A percentile compares a stretch with the other conserved stretches of the same genome.
These are phyloP conservation scores for Blastobotrys apis DNA, from an alignment of 1,139 yeast species.

Conservation along the genomic window DNA sequence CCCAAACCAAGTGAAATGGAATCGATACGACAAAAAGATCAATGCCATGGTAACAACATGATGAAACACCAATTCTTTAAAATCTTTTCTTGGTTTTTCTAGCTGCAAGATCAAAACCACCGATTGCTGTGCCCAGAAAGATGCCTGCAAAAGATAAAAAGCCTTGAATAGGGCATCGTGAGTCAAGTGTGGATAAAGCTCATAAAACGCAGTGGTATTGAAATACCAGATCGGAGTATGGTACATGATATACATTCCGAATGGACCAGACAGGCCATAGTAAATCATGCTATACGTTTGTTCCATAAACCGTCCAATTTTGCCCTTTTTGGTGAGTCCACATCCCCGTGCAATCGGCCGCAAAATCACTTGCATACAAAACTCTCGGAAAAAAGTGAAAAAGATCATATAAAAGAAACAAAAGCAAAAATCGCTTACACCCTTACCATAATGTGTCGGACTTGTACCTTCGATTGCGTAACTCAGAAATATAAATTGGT, in stretches of 20 bases:
- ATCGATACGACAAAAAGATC: conserved; percentile 85
- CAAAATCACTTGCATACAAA: conserved; percentile 76
- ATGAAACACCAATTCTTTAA: conserved; percentile 83
- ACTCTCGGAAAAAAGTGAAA: conserved; percentile 88
- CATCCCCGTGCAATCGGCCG: conserved; percentile 59
- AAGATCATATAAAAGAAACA: conserved; percentile 76
- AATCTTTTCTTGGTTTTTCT: conserved; percentile 94
- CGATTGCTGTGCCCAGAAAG: conserved; percentile 97
- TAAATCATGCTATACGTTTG: conserved; percentile 83
- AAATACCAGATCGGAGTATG: conserved; percentile 83
- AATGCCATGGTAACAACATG: conserved; percentile 88
- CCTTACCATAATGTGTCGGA: conserved; percentile 65
- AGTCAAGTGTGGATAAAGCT: conserved; percentile 74
- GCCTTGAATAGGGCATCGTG: conserved; percentile 69
- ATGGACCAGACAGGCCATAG: conserved; percentile 76
- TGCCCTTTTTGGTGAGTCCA: conserved; percentile 56
- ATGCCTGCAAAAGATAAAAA: conserved; percentile 87
- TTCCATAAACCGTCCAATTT: conserved; percentile 80
- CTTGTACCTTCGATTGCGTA: conserved; percentile 51
- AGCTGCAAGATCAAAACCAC: conserved; percentile 74
- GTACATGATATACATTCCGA: conserved; percentile 86
- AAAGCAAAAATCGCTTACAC: conserved; percentile 75
- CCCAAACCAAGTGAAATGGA: conserved; percentile 97
- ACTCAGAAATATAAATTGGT: conserved; percentile 63
- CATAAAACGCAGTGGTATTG: conserved; percentile 76